Evolutionary conservation across 192 early-diverging fungal genomes (phyloP).

Genomic region (Podila horticola): DNA sequence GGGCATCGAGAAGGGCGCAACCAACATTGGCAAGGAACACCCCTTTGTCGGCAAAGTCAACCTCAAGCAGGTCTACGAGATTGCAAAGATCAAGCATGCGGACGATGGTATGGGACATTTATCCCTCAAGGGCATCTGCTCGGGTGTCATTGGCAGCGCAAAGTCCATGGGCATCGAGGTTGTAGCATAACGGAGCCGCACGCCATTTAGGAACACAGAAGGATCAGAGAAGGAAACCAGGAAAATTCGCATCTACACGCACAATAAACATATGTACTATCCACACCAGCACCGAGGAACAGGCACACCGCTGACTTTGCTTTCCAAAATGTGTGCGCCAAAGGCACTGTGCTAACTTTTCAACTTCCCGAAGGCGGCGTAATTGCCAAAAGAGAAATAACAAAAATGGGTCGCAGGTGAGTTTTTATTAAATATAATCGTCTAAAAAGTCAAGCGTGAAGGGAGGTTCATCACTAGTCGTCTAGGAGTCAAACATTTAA

Average conservation of each 20-base stretch:
- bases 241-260: background rate
- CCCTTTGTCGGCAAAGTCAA: conserved; percentile 78
- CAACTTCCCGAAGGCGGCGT: no score
- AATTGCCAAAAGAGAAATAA: background rate
- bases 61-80: conserved; percentile 95
- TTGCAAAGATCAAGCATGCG: conserved; percentile 88
- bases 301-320: no score
- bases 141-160: conserved; percentile 80
- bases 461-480: background rate
- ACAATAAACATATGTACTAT: background rate
- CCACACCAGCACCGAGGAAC: background rate
- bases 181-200: conserved; percentile 65
- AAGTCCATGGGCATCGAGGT: conserved; percentile 88
- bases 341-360: no score
- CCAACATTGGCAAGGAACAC: conserved; percentile 77
- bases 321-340: no score
- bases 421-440: background rate
- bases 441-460: background rate
- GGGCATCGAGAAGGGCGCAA: conserved; percentile 87
- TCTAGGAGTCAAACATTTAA: conserved; percentile 18
- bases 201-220: background rate
- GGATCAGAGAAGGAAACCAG: background rate
- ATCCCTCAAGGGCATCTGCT: conserved; percentile 74
- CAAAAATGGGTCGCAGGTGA: background rate
- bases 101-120: conserved; percentile 83